Percentiles rank a stretch among this genome's conserved stretches.
These are phyloP conservation scores for Globisporangium okanoganense DNA, from an alignment of 352 stramenopile species.

Conservation along the genomic window DNA sequence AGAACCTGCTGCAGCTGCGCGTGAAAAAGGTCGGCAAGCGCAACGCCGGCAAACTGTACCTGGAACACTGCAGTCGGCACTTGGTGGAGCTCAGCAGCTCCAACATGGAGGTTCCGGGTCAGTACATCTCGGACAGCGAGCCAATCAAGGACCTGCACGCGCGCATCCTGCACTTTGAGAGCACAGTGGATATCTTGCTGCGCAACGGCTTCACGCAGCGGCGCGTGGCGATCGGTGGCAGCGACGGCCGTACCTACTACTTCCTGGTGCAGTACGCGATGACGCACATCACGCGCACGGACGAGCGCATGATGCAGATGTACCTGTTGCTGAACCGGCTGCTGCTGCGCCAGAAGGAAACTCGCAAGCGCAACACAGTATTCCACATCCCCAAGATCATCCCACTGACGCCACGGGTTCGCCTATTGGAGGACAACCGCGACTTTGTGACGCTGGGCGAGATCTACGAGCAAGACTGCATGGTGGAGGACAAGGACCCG, in stretches of 20 bases:
- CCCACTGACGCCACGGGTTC: constrained; percentile 88
- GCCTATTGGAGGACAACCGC: constrained; percentile 81
- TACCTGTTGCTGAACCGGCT: constrained; percentile 88
- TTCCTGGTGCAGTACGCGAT: constrained; percentile 93
- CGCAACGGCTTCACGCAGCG: constrained; percentile 90
- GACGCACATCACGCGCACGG: constrained; percentile 91
- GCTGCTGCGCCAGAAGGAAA: constrained; percentile 84
- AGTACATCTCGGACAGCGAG: constrained; percentile 90
- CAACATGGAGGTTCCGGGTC: constrained; percentile 89
- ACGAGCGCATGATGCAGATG: constrained; percentile 94
- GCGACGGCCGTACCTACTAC: constrained; percentile 85
- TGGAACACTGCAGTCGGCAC: constrained; percentile 88
- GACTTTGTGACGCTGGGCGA: constrained; percentile 85
- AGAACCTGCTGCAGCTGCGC: constrained; percentile 82
- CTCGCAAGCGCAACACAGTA: constrained; percentile 82
- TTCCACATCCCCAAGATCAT: constrained; percentile 92
- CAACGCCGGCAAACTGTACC: constrained; percentile 62
- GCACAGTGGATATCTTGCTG: constrained; percentile 77
- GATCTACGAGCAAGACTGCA: constrained; percentile 82
- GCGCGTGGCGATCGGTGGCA: constrained; percentile 88
- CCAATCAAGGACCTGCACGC: constrained; percentile 91
- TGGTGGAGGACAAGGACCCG: constrained; percentile 61
- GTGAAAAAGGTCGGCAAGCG: constrained; percentile 75
- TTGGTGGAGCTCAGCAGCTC: constrained; percentile 85
- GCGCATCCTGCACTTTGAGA: constrained; percentile 89